Evolutionary conservation across 2,329 filamentous ascomycete genomes (phyloP), one percentile per base, ranked within the genome.

Genomic region (Orbilia ellipsospora): DNA sequence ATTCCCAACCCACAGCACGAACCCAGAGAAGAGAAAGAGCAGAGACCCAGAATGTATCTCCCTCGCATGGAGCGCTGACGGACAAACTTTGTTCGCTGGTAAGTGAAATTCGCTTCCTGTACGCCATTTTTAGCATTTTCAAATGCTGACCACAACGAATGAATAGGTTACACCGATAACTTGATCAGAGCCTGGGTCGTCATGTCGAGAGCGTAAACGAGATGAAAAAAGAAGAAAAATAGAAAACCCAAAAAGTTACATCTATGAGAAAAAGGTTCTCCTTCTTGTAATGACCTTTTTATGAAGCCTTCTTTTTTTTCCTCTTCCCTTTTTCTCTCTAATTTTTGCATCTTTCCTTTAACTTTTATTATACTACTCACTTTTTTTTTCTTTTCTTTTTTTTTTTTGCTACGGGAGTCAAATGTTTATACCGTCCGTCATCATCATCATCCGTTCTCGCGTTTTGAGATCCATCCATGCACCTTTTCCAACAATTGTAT

Each of bases 21-120:
- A 74, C 63, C 48, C 70, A 54, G 70, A 74, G 42, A 67, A 57
- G 55, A 97, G 97, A 93, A 98, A 98, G 93, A 93, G 91, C 90
- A 90, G 94, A 84, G 94, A 97, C 87, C 95, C 95, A 82, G 94
- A 98, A 90, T 98, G 94, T 86, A 90, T 99, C 83, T 93, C 89
- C 84, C 89, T 99, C 86, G 94, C 94, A 84, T 99, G 95, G 95
- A 93, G 90, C 84, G 94, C 94, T 83, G 95, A 99, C 83, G 95
- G 95, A 84, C 94, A 98, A 90, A 98, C 95, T 83, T 88, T 99
- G 85, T 99, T 99, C 86, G 94, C 95, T 84, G 95, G 95, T 75
- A 75, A 28, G 72, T 69, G 52, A 28, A 16, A 15, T 16, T 3
- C 26, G 12, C 15, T 55, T 15, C 26, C 23, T n/a, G n/a, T 36